These are phyloP conservation scores for Daldinia sp. DNA, from an alignment of 2,329 filamentous ascomycete genomes.

Conservation along the genomic window DNA sequence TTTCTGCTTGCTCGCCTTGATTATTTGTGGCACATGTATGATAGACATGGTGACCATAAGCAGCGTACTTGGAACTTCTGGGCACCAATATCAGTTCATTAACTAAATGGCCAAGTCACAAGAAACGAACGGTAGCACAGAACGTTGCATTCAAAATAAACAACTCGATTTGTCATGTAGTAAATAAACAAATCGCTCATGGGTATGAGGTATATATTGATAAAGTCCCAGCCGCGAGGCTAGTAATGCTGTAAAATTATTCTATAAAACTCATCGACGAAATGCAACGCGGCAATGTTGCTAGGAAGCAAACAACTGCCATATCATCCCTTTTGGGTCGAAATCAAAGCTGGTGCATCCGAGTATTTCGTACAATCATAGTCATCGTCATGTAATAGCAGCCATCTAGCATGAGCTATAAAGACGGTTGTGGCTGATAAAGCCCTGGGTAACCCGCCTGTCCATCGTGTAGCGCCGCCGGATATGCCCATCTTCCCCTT, in stretches of 20 bases:
- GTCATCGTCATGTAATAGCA: slow-evolving; percentile 3
- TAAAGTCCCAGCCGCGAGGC: slow-evolving; percentile 14
- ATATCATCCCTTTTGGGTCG: slow-evolving; percentile 29
- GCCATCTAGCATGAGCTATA: no score
- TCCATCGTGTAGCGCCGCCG: neutral
- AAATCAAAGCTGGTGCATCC: neutral
- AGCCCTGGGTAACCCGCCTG: neutral
- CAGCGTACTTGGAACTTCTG: neutral
- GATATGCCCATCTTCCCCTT: neutral
- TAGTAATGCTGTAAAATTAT: slow-evolving; percentile 7
- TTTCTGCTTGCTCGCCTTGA: neutral
- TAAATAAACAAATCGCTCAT: slow-evolving; percentile 1
- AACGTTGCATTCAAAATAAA: neutral
- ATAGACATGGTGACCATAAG: neutral
- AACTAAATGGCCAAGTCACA: slow-evolving; percentile 1
- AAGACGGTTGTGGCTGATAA: neutral
- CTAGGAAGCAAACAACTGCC: slow-evolving; percentile 11
- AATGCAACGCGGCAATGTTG: neutral
- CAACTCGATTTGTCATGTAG: neutral
- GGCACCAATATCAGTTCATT: neutral
- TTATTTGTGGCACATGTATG: neutral
- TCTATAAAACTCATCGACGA: neutral
- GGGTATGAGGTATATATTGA: neutral
- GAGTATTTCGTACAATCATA: slow-evolving; percentile 1
- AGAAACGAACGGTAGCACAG: neutral